Evolutionary conservation across 257 asterid genomes (phyloP), one percentile per base, ranked within the genome.

Genomic region (Mentha longifolia): DNA sequence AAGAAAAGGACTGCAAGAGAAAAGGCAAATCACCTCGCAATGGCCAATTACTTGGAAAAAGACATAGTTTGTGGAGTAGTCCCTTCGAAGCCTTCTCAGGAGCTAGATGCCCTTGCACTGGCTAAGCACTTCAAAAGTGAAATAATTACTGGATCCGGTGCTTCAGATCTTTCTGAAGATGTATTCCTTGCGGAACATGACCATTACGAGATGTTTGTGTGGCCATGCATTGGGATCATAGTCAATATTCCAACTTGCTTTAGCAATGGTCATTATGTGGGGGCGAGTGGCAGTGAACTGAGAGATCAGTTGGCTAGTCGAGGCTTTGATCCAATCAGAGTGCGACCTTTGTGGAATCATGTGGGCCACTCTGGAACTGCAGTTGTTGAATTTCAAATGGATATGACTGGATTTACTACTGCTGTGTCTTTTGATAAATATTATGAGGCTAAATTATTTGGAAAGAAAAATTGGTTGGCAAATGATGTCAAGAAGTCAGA

Each of bases 171-270:
- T 62, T 66, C 70, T 31, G 67, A 57, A 22, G 83, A 51, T 45
- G 85, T 28, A 43, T 43, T 14, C 11, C 82, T 89, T 50, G 82
- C 79, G 45, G 91, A 84, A 61, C 86, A 86, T 4, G 90, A 85
- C 58, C 84, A 74, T 67, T 86, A 81, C 14, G 97, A 92, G 84
- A 79, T 86, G 88, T 88, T 78, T 68, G 95, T 88, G 31, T 88
- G 95, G 93, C 97, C 95, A 0, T 90, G 97, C 89, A 71, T 83
- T 72, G 95, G 93, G n/a, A 76, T 85, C 55, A 80, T 88, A 39
- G 90, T 81, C 59, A 86, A 90, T 76, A 80, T 86, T 60, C 85
- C 85, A 9, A 82, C 81, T 19, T 79, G 78, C 50, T 79, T 77
- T 22, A 83, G 80, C 81, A 86, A 88, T 52, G 95, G 92, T 5